These are phyloP conservation scores for Boletus fagicola DNA, from an alignment of 768 basidiomycete species.

Conservation along the genomic window DNA sequence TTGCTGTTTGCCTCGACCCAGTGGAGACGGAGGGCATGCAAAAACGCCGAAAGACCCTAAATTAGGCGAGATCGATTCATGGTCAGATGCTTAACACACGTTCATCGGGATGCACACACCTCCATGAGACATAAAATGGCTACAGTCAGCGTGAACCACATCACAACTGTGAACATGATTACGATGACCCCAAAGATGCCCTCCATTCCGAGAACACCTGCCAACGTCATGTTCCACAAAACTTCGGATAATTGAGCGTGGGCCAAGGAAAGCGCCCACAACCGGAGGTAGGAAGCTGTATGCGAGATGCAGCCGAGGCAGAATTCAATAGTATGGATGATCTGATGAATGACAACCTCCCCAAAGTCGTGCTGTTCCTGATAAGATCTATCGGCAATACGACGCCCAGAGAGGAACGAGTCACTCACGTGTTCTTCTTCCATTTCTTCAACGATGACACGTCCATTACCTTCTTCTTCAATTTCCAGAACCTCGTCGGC, in stretches of 20 bases:
- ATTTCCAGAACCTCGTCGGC: conserved; percentile 66
- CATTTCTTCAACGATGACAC: conserved; percentile 68
- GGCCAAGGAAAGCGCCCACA: conserved; percentile 97
- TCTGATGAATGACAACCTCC: conserved; percentile 94
- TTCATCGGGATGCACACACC: conserved; percentile 46
- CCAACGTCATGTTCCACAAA: conserved; percentile 86
- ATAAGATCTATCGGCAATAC: conserved; percentile 10
- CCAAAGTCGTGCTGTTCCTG: conserved; percentile 89
- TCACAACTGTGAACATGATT: conserved; percentile 46
- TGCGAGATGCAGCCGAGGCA: conserved; percentile 99
- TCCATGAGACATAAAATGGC: conserved; percentile 91
- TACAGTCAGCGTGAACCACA: conserved; percentile 84
- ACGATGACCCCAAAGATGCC: conserved; percentile 59
- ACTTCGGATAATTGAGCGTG: conserved; percentile 97
- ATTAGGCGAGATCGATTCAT: conserved; percentile 5
- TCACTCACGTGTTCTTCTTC: conserved; percentile 68
- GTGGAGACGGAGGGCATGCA: conserved; percentile 94
- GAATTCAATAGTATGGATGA: conserved; percentile 99
- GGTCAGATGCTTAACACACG: conserved; percentile 18
- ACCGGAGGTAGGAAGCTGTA: conserved; percentile 87
- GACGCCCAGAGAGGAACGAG: conserved; percentile 8
- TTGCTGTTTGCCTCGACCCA: conserved; percentile 99
- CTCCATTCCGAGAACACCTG: conserved; percentile 54
- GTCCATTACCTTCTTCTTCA: conserved; percentile 80
- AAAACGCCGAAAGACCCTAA: conserved; percentile 90